A percentile compares a stretch with the other conserved stretches of the same genome.
phyloP scores from a whole-genome alignment of 768 basidiomycete genomes.

The Suillus occidentalis region DNA sequence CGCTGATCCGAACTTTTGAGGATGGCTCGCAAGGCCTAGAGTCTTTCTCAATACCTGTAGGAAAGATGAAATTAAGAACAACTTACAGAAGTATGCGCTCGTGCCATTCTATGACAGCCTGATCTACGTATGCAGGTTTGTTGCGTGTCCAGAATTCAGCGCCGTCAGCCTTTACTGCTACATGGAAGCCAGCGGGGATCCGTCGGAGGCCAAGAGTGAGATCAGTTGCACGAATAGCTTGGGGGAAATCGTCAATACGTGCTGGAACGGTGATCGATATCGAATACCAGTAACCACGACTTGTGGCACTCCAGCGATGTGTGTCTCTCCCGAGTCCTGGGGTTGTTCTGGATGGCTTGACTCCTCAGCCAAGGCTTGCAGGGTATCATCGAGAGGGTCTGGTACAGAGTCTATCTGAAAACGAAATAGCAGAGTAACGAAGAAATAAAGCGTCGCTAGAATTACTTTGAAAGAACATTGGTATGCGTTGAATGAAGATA shows the following conservation, averaged over 20 bases:
- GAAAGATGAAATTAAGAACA: not conserved
- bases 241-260: not conserved
- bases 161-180: not conserved
- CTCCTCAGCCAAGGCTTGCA: too few relatives aligned
- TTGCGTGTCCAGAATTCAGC: not conserved
- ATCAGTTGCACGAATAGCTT: slow-evolving; percentile 13
- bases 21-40: too few relatives aligned
- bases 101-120: too few relatives aligned
- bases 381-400: not conserved
- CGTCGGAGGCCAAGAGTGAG: slow-evolving; percentile 3
- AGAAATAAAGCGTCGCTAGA: not conserved
- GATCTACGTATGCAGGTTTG: not conserved
- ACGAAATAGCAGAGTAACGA: not conserved
- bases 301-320: not conserved
- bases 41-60: too few relatives aligned
- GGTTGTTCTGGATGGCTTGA: too few relatives aligned
- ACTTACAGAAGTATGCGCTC: not conserved
- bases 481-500: not conserved
- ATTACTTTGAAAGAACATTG: not conserved
- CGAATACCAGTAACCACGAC: not conserved
- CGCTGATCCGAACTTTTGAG: too few relatives aligned
- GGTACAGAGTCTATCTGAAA: not conserved
- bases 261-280: not conserved
- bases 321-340: too few relatives aligned
- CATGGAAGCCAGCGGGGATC: slow-evolving; percentile 14